Conservation (phyloP, 148 eudicot genomes). For the Rhododendron ovatum region DNA sequence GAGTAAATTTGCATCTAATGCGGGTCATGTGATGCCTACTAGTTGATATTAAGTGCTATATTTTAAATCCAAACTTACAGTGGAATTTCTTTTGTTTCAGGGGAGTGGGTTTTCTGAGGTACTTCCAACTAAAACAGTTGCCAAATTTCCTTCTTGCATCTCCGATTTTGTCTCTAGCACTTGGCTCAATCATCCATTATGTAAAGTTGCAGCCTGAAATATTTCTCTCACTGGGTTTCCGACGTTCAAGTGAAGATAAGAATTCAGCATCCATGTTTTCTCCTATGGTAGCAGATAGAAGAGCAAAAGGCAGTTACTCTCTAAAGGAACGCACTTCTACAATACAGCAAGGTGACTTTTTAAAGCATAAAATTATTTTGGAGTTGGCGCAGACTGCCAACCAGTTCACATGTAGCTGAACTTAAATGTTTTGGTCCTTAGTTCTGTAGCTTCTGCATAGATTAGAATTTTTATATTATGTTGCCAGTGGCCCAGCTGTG, state of each 20-base stretch:
- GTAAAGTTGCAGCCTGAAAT: conserved; percentile 48
- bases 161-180: conserved; percentile 75
- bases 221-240: conserved; percentile 70
- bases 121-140: conserved; percentile 80
- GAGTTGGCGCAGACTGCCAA: neutral
- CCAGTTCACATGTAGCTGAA: neutral
- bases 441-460: neutral
- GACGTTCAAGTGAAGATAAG: conserved; percentile 26
- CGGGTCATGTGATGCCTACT: neutral
- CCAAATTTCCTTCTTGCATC: conserved; percentile 92
- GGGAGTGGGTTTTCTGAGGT: conserved; percentile 88
- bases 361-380: conserved; percentile 13
- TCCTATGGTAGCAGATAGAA: conserved; percentile 15
- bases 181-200: conserved; percentile 53
- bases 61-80: neutral
- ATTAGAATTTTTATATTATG: neutral
- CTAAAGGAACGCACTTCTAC: conserved; percentile 11
- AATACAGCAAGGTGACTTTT: conserved; percentile 41
- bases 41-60: neutral
- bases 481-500: neutral
- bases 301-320: conserved; percentile 7
- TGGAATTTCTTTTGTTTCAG: conserved; percentile 36
- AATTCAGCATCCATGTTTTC: conserved; percentile 15
- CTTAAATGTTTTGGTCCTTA: neutral
- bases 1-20: neutral